phyloP scores from a whole-genome alignment of 768 basidiomycete species.

The Suillus bovinus region DNA sequence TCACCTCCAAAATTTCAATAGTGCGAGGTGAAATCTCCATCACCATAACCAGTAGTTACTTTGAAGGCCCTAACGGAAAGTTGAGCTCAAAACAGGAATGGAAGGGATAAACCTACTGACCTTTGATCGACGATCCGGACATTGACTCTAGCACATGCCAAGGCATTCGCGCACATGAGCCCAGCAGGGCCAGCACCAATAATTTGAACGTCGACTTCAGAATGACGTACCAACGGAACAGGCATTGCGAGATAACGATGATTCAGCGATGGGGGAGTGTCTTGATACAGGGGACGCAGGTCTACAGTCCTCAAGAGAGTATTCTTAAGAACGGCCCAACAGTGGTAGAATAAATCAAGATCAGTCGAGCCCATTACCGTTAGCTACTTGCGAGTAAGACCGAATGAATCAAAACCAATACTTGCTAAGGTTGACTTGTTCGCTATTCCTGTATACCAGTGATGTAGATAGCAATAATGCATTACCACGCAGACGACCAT shows the following conservation, averaged over 20 bases:
- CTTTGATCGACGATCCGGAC: constrained; percentile 43
- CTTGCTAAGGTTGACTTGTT: too few species aligned
- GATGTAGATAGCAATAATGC: too few species aligned
- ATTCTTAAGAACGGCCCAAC: not conserved
- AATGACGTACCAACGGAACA: constrained; percentile 12
- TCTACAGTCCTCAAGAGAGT: not conserved
- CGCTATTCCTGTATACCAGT: too few species aligned
- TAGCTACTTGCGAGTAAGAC: too few species aligned
- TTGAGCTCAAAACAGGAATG: not conserved
- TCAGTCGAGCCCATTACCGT: not conserved
- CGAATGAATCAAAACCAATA: too few species aligned
- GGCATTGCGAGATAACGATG: constrained; percentile 1
- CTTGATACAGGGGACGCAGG: constrained; percentile 8
- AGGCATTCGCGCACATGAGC: constrained; percentile 42
- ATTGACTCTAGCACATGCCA: constrained; percentile 38
- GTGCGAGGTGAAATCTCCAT: constrained; percentile 29
- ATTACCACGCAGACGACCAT: too few species aligned
- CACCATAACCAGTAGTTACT: constrained; percentile 26
- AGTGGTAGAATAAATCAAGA: not conserved
- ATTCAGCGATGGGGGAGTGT: not conserved
- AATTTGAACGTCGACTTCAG: constrained; percentile 41
- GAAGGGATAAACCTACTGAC: constrained; percentile 17
- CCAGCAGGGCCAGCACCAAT: constrained; percentile 47
- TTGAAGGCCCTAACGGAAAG: constrained; percentile 15
- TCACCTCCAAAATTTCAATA: constrained; percentile 47